Evolutionary conservation across 1,284 basidiomycete genomes (phyloP).

Genomic region (Cutaneotrichosporon dermatis): DNA sequence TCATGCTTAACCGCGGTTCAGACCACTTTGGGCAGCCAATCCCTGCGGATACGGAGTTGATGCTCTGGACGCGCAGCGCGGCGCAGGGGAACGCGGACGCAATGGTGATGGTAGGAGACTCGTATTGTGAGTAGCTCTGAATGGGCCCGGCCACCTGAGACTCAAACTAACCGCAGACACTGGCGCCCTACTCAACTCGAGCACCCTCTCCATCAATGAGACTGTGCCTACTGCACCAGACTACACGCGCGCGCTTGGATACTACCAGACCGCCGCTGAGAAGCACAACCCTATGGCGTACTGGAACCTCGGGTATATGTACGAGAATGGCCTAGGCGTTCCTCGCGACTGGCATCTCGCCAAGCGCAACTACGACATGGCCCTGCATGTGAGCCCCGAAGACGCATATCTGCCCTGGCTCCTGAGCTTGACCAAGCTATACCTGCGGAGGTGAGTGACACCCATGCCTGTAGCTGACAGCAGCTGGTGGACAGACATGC

Average conservation of each 20-base stretch:
- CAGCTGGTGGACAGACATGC: conserved; percentile 44
- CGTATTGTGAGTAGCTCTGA: conserved; percentile 62
- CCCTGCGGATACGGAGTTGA: conserved; percentile 60
- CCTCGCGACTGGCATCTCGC: conserved; percentile 93
- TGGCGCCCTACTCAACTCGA: neutral
- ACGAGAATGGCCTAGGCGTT: conserved; percentile 91
- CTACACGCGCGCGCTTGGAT: conserved; percentile 82
- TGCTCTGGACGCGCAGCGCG: conserved; percentile 91
- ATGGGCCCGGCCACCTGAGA: neutral
- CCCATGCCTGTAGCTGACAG: conserved; percentile 1
- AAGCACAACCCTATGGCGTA: conserved; percentile 87
- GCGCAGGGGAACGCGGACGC: conserved; percentile 92
- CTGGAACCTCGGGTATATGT: conserved; percentile 99
- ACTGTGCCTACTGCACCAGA: conserved; percentile 34
- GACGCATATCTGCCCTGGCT: conserved; percentile 78
- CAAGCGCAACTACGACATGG: conserved; percentile 90
- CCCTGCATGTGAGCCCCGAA: conserved; percentile 68
- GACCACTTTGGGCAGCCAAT: neutral
- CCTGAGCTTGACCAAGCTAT: conserved; percentile 75
- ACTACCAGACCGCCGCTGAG: conserved; percentile 86
- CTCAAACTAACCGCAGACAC: conserved; percentile 7
- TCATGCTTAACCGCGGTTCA: conserved; percentile 69
- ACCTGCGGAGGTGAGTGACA: conserved; percentile 55
- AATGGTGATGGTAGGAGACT: conserved; percentile 92
- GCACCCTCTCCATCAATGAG: conserved; percentile 1